A percentile compares a stretch with the other conserved stretches of the same genome.
Conservation (phyloP, 768 basidiomycete genomes). For the Boletus sp. region DNA sequence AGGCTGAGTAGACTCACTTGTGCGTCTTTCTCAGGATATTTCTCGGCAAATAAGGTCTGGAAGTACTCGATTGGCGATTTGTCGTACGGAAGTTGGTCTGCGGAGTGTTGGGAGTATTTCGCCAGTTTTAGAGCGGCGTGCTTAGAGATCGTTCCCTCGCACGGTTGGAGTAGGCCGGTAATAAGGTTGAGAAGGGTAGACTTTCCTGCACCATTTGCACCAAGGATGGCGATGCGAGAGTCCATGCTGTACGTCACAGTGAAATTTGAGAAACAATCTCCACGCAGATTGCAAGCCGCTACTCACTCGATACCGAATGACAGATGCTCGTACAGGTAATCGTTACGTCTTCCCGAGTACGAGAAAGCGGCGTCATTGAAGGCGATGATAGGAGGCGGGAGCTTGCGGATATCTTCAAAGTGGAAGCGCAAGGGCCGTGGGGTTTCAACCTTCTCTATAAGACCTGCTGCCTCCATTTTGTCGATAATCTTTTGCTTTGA, state of each 20-base stretch:
- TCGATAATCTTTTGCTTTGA: constrained; percentile 99
- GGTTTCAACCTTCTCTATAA: constrained; percentile 86
- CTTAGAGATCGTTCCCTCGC: constrained; percentile 83
- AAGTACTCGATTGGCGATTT: constrained; percentile 91
- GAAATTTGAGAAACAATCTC: constrained; percentile 4
- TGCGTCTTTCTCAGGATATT: constrained; percentile 91
- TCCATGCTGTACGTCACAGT: constrained; percentile 62
- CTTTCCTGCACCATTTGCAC: constrained; percentile 94
- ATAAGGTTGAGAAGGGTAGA: constrained; percentile 90
- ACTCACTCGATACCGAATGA: constrained; percentile 97
- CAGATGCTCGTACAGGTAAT: constrained; percentile 84
- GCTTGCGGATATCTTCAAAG: constrained; percentile 91
- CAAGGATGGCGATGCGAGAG: constrained; percentile 92
- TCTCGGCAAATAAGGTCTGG: constrained; percentile 70
- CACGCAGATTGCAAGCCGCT: neutral
- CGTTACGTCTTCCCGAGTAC: constrained; percentile 85
- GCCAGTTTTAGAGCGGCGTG: constrained; percentile 90
- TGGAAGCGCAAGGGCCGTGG: constrained; percentile 80
- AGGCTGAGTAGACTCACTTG: constrained; percentile 39
- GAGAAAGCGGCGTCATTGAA: constrained; percentile 94
- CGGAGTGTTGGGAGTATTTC: constrained; percentile 98
- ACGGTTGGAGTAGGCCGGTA: constrained; percentile 75
- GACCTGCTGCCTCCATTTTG: constrained; percentile 99
- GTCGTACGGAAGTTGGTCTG: constrained; percentile 96
- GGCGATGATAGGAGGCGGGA: constrained; percentile 96